These are phyloP conservation scores for Fusarium udum DNA, from an alignment of 2,329 filamentous ascomycete species.

Conservation along the genomic window DNA sequence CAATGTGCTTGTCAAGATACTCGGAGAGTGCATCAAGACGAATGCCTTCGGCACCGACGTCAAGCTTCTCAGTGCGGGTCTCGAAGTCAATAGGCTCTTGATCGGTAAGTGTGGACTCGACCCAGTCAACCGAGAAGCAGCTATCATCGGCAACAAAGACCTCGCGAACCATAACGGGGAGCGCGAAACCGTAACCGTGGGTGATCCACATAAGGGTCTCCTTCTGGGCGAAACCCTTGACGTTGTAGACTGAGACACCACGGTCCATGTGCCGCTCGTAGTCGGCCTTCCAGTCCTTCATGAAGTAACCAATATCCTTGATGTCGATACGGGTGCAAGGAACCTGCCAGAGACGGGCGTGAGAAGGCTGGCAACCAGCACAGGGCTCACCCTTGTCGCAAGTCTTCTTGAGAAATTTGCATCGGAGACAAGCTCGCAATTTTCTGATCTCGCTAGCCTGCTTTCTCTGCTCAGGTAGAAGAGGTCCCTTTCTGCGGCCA, in stretches of 20 bases:
- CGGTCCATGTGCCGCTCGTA: conserved; percentile 90
- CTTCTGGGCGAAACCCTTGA: conserved; percentile 81
- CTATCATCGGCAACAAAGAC: conserved; percentile 92
- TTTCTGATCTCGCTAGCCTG: conserved; percentile 98
- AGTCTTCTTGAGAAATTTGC: conserved; percentile 99
- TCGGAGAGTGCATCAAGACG: conserved; percentile 83
- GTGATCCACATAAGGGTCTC: conserved; percentile 87
- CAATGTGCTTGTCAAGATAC: conserved; percentile 95
- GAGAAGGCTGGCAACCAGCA: conserved; percentile 92
- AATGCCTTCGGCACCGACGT: conserved; percentile 88
- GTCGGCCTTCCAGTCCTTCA: conserved; percentile 99
- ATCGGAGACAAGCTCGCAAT: conserved; percentile 89
- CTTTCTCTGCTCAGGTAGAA: conserved; percentile 92
- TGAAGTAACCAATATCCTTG: conserved; percentile 97
- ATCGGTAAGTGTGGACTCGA: conserved; percentile 76
- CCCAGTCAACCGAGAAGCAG: conserved; percentile 94
- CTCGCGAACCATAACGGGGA: conserved; percentile 93
- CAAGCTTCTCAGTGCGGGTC: conserved; percentile 86
- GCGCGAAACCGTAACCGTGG: conserved; percentile 91
- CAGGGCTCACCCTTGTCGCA: conserved; percentile 98
- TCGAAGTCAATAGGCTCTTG: conserved; percentile 83
- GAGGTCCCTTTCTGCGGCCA: conserved; percentile 86
- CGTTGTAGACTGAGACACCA: conserved; percentile 91
- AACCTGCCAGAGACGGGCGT: conserved; percentile 95
- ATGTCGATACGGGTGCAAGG: conserved; percentile 98